A percentile compares a stretch with the other conserved stretches of the same genome.
These are phyloP conservation scores for Plasmodium inui DNA, from an alignment of 169 alveolate species.

Conservation along the genomic window DNA sequence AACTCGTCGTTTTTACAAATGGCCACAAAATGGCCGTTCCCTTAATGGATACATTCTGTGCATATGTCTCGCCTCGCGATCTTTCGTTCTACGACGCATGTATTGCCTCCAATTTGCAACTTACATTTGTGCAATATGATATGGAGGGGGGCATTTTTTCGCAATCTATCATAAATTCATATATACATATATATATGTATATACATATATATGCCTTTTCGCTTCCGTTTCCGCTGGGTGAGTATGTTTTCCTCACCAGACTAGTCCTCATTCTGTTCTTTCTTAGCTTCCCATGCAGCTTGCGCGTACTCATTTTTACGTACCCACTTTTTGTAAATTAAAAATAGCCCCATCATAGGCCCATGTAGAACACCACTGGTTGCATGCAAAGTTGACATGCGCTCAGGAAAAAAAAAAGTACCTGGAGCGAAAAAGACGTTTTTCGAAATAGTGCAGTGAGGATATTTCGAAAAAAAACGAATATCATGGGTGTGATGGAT, in stretches of 20 bases:
- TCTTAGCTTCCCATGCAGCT: neutral
- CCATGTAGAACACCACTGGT: neutral
- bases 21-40: neutral
- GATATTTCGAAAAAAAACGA: neutral
- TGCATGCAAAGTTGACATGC: neutral
- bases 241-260: neutral
- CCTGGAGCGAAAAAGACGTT: neutral
- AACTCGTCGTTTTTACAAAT: neutral
- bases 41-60: neutral
- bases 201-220: neutral
- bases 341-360: neutral
- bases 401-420: neutral
- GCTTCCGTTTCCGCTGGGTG: neutral
- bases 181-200: neutral
- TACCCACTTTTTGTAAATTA: neutral
- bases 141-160: neutral
- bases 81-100: neutral
- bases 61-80: neutral
- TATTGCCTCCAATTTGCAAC: neutral
- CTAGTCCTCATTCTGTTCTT: neutral
- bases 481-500: neutral
- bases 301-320: neutral
- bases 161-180: neutral
- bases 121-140: neutral
- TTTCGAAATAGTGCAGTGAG: neutral